Evolutionary conservation across 352 stramenopile species (phyloP), one percentile per base, ranked within the genome.

Genomic region (Phytopythium ostracodes): DNA sequence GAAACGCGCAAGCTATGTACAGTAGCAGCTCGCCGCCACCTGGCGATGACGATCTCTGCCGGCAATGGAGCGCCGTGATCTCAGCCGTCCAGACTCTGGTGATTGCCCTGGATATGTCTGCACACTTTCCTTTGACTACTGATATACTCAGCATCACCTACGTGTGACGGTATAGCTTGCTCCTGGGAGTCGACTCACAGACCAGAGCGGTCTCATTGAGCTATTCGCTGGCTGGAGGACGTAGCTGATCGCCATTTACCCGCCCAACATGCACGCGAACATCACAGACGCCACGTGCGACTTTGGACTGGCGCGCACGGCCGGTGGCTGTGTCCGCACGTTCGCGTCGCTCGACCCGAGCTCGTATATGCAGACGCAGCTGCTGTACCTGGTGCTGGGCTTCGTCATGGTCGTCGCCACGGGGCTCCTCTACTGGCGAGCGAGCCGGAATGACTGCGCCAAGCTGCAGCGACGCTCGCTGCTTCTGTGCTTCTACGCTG

Each of bases 401-500:
- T 49, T 76, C 31, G 29, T 72, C 2, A 70, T 64, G 36, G 38
- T 82, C 12, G 27, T 64, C 11, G 65, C 72, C n/a, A 74, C 70
- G 11, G 65, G 60, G 7, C 75, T 76, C 59, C 83, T 88, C 59
- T 87, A 78, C 64, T 70, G 73, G 40, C 67, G 71, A 59, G 67
- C 72, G 0, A 50, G 71, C 46, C 74, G 68, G 35, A 66, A 69
- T 53, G 64, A 67, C 29, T 73, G 75, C 55, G 66, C 75, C 15
- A 74, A 68, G 56, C 64, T 90, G 43, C 81, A 90, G 51, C 60
- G 80, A 61, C 70, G 73, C 56, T 71, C 70, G 27, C 88, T 88
- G 58, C 49, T 82, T 29, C 52, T 88, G 35, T 76, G 67, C 60
- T 76, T 75, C 59, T 90, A 76, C 55, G 71, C 70, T 0, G 59